Evolutionary conservation across 331 rosid genomes (phyloP).

Genomic region (Ulmus americana): DNA sequence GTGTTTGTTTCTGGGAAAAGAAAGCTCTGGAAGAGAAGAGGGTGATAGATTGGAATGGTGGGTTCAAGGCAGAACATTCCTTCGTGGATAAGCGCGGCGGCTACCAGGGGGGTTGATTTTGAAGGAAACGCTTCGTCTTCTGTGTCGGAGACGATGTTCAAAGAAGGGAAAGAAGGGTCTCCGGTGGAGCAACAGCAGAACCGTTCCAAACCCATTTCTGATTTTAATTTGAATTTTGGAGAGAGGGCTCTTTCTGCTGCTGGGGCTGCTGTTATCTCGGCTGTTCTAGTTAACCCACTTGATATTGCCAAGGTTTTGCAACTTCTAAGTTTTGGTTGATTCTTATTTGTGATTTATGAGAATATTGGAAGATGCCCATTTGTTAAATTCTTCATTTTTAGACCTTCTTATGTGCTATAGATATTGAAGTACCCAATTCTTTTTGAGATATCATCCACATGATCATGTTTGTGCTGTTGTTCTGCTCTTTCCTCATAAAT

Average conservation of each 20-base stretch:
- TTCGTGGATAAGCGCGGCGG: slow-evolving; percentile 39
- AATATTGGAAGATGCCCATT: background rate
- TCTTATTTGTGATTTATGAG: background rate
- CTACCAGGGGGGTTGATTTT: slow-evolving; percentile 33
- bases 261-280: slow-evolving; percentile 81
- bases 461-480: background rate
- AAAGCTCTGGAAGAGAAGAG: background rate
- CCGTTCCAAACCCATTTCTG: slow-evolving; percentile 24
- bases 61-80: slow-evolving; percentile 34
- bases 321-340: background rate
- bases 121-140: slow-evolving; percentile 21
- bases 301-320: slow-evolving; percentile 74
- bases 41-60: slow-evolving; percentile 26
- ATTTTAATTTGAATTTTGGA: slow-evolving; percentile 42
- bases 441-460: background rate
- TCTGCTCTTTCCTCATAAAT: background rate
- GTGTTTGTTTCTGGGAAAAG: background rate
- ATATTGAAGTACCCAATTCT: background rate
- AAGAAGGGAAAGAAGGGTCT: slow-evolving; percentile 1
- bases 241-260: slow-evolving; percentile 68
- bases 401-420: background rate
- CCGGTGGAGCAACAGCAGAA: slow-evolving; percentile 1
- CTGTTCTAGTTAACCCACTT: slow-evolving; percentile 79
- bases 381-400: background rate
- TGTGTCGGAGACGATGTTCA: slow-evolving; percentile 14